Evolutionary conservation across 768 basidiomycete species (phyloP), one percentile per base, ranked within the genome.

Genomic region (Favolaschia claudopus): DNA sequence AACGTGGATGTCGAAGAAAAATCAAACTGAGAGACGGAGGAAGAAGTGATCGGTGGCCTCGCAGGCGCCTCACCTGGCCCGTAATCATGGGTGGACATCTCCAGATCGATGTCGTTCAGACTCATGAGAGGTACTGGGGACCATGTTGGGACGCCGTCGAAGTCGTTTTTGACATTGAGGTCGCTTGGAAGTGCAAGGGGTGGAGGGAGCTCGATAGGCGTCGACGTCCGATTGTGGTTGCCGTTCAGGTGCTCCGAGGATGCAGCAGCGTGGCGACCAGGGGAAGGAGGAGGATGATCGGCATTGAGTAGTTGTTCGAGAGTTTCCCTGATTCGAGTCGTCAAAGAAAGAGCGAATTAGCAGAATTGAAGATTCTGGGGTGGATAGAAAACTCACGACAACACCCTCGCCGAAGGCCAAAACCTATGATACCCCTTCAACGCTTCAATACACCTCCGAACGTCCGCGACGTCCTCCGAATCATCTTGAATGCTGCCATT

Each of bases 301-400:
- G 53, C 28, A 8, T 59, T 59, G 37, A 52, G 29, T 13, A 59
- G 43, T 32, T 59, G 50, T 14, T 59, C 58, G 19, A 59, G 44
- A 4, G 50, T 59, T 17, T 59, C 49, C 12, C 50, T 59, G 22
- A 13, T 5, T n/a, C n/a, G n/a, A n/a, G n/a, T n/a, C 38, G 38
- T 39, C 17, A 6, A 19, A 7, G 12, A 8, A 19, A 22, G 39
- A 9, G 7, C n/a, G 8, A 29, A 34, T 10, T 5, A 25, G 17
- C 32, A 43, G 9, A 2, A 33, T 12, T 5, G 29, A 5, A 5
- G 33, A 24, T 38, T n/a, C n/a, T n/a, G n/a, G n/a, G n/a, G n/a
- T n/a, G n/a, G n/a, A n/a, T n/a, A n/a, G n/a, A n/a, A 5, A 5
- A 20, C 50, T 12, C 10, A 59, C 58, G 48, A 14, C 9, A 46